Evolutionary conservation across 2,329 filamentous ascomycete species (phyloP), one percentile per base, ranked within the genome.

Genomic region (Fusarium musae): DNA sequence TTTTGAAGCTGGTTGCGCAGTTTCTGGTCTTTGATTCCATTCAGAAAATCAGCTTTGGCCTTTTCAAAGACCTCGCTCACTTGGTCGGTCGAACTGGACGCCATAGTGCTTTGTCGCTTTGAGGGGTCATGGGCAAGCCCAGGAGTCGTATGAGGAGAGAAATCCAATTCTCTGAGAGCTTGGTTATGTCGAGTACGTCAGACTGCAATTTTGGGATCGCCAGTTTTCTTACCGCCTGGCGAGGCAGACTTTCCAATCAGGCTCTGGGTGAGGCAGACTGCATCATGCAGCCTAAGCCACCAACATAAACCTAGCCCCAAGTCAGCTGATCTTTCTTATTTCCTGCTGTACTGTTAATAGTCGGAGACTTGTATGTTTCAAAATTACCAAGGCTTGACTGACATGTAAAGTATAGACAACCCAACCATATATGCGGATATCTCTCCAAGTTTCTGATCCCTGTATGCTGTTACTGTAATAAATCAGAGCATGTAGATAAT

Each of bases 101-200:
- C 40, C 54, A 58, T 58, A 0, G 8, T 43, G 3, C 0, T 0
- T 32, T 30, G n/a, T 34, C 17, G 6, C 4, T 28, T 15, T 28
- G 4, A 1, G 42, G 5, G 2, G 28, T 19, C 32, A 4, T n/a
- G n/a, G 13, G 16, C 9, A 43, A 47, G 40, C 0, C 15, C 9
- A 0, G 4, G 0, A 16, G 30, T 17, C 26, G 0, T 12, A 44
- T 26, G 16, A 26, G 12, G 0, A 5, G 9, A 15, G 12, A 2
- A 26, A 3, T 23, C 17, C 3, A 4, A 28, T 37, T 4, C 28
- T 3, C 16, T 17, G 21, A 2, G 28, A 34, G 17, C 32, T 11
- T 37, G 9, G 36, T 37, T 17, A 37, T 37, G 17, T 37, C 9
- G 17, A 4, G 17, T 4, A 19, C 36, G 17, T 26, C 5, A 34